phyloP scores from a whole-genome alignment of 306 rosid genomes.

The Rubus idaeus region DNA sequence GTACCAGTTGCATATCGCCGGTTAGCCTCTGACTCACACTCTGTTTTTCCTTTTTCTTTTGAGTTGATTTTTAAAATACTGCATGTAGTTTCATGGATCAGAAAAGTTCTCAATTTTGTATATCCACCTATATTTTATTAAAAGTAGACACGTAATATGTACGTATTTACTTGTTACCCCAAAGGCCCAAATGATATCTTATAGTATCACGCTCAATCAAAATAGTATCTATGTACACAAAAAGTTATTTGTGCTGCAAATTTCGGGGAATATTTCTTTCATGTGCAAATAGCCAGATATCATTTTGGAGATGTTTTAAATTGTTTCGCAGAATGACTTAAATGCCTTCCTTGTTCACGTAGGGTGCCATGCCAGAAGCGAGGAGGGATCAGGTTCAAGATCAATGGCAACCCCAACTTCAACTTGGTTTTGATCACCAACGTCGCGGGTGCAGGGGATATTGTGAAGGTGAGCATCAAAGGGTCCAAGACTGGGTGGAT shows the following conservation, averaged over 20 bases:
- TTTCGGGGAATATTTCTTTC: too few species aligned
- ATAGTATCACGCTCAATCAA: too few species aligned
- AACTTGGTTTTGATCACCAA: slow-evolving; percentile 72
- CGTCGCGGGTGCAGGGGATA: slow-evolving; percentile 87
- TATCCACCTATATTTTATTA: too few species aligned
- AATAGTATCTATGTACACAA: too few species aligned
- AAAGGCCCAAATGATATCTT: too few species aligned
- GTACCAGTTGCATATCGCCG: slow-evolving; percentile 83
- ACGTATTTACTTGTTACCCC: too few species aligned
- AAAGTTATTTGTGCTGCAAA: too few species aligned
- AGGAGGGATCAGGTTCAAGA: slow-evolving; percentile 82
- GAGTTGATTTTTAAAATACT: neutral
- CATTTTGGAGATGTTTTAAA: neutral
- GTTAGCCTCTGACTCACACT: slow-evolving; percentile 23
- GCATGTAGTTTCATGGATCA: neutral
- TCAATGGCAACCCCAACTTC: slow-evolving; percentile 78
- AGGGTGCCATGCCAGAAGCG: slow-evolving; percentile 68
- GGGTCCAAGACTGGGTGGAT: slow-evolving; percentile 72
- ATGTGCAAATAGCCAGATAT: neutral
- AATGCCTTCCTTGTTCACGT: neutral
- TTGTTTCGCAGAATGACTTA: neutral
- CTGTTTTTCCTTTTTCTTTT: neutral
- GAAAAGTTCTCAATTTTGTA: too few species aligned
- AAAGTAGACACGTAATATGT: too few species aligned
- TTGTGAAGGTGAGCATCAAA: slow-evolving; percentile 54